A percentile compares a stretch with the other conserved stretches of the same genome.
Evolutionary conservation across 768 basidiomycete species (phyloP).

Genomic region (Lepiota venenata): DNA sequence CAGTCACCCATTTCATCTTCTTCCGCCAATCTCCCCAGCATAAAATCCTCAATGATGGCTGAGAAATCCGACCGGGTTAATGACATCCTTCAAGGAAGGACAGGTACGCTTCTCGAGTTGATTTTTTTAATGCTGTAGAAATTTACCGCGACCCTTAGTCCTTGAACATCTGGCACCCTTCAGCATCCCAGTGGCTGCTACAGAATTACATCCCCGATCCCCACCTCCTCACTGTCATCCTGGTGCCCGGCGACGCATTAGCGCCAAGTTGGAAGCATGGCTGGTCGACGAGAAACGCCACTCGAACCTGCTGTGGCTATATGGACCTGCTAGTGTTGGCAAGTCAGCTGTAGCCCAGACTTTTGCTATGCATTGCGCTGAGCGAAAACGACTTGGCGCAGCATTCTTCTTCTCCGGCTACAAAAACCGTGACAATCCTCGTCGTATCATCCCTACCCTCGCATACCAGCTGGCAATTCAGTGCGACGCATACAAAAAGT

Average conservation of each 20-base stretch:
- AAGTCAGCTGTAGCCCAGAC: slow-evolving; percentile 5
- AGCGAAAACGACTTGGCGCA: not conserved
- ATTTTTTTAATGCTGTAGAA: too few species aligned
- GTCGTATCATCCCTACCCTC: not conserved
- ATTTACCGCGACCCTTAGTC: too few species aligned
- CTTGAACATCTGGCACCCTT: too few species aligned
- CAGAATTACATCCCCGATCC: too few species aligned
- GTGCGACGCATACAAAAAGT: not conserved
- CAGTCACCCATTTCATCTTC: too few species aligned
- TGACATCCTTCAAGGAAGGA: too few species aligned
- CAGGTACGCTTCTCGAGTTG: too few species aligned
- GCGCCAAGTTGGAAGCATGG: not conserved
- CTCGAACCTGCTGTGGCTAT: not conserved
- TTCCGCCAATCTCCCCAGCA: too few species aligned
- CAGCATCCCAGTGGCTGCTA: too few species aligned
- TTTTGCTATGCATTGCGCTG: not conserved
- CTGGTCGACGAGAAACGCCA: not conserved
- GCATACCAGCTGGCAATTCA: not conserved
- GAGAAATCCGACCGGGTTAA: too few species aligned
- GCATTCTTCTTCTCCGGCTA: slow-evolving; percentile 4
- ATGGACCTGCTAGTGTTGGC: slow-evolving; percentile 3
- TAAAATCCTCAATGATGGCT: too few species aligned
- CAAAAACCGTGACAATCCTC: not conserved
- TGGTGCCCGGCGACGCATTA: not conserved
- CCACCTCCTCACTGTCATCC: not conserved